These are phyloP conservation scores for Echium plantagineum DNA, from an alignment of 257 asterid species.

Conservation along the genomic window DNA sequence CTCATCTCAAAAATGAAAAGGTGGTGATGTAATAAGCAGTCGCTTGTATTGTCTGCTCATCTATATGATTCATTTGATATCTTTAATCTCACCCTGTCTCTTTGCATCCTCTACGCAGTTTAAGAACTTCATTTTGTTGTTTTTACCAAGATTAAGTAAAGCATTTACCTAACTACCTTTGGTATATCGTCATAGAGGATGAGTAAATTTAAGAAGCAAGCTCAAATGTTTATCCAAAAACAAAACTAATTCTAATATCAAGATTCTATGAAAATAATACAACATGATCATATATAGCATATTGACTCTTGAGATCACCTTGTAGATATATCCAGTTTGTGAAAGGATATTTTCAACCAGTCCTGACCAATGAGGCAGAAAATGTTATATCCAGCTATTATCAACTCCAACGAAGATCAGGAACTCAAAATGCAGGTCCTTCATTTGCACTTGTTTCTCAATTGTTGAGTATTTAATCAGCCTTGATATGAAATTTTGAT, in stretches of 20 bases:
- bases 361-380: slow-evolving; percentile 92
- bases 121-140: background rate
- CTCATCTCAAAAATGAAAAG: background rate
- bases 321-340: slow-evolving; percentile 74
- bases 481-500: slow-evolving; percentile 13
- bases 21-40: too few species aligned
- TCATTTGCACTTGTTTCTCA: background rate
- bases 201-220: slow-evolving; percentile 2
- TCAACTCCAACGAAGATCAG: slow-evolving; percentile 97
- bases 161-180: too few species aligned
- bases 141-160: too few species aligned
- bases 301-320: slow-evolving; percentile 9
- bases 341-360: slow-evolving; percentile 73
- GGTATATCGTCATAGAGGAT: too few species aligned
- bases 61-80: background rate
- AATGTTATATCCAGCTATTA: slow-evolving; percentile 86
- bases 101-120: background rate
- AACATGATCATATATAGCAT: background rate
- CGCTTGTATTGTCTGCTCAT: too few species aligned
- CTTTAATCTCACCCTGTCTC: background rate
- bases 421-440: slow-evolving; percentile 88
- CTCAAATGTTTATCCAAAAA: background rate
- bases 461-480: background rate
- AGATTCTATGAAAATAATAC: slow-evolving; percentile 7
- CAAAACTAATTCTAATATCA: background rate